phyloP scores from a whole-genome alignment of 2,329 filamentous ascomycete species.

The Aspergillus texensis region DNA sequence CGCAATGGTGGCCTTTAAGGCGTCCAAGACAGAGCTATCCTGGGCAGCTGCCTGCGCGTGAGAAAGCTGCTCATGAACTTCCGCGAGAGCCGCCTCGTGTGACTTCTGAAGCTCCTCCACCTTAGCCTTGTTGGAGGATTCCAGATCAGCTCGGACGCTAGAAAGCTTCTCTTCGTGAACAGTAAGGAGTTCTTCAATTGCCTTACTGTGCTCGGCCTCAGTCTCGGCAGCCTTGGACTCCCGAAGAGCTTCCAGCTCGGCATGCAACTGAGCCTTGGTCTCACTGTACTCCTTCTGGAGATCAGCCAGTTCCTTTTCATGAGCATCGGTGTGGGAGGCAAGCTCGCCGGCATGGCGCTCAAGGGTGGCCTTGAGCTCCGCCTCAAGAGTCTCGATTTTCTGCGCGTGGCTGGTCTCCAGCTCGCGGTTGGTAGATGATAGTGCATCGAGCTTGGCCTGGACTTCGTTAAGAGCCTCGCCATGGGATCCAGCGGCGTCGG shows the following conservation, averaged over 20 bases:
- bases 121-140: slow-evolving; percentile 38
- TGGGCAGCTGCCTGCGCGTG: slow-evolving; percentile 39
- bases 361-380: slow-evolving; percentile 25
- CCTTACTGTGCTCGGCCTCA: slow-evolving; percentile 42
- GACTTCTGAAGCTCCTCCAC: slow-evolving; percentile 38
- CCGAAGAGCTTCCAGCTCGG: slow-evolving; percentile 41
- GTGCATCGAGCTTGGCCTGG: slow-evolving; percentile 38
- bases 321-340: slow-evolving; percentile 30
- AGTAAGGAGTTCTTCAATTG: slow-evolving; percentile 44
- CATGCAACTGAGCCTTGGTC: slow-evolving; percentile 35
- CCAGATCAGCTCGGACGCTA: slow-evolving; percentile 39
- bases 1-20: slow-evolving; percentile 44
- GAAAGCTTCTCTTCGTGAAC: slow-evolving; percentile 44
- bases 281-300: slow-evolving; percentile 40
- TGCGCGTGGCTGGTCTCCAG: slow-evolving; percentile 35
- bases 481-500: slow-evolving; percentile 35
- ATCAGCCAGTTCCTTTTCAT: slow-evolving; percentile 34
- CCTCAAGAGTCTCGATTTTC: slow-evolving; percentile 32
- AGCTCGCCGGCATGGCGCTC: slow-evolving; percentile 31
- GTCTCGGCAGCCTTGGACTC: slow-evolving; percentile 37
- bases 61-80: slow-evolving; percentile 37
- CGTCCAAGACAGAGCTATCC: slow-evolving; percentile 41
- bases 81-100: slow-evolving; percentile 38
- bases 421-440: slow-evolving; percentile 30
- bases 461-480: slow-evolving; percentile 33